These are phyloP conservation scores for Auxenochlorella pyrenoidosa DNA, from an alignment of 139 green algal species.

Conservation along the genomic window DNA sequence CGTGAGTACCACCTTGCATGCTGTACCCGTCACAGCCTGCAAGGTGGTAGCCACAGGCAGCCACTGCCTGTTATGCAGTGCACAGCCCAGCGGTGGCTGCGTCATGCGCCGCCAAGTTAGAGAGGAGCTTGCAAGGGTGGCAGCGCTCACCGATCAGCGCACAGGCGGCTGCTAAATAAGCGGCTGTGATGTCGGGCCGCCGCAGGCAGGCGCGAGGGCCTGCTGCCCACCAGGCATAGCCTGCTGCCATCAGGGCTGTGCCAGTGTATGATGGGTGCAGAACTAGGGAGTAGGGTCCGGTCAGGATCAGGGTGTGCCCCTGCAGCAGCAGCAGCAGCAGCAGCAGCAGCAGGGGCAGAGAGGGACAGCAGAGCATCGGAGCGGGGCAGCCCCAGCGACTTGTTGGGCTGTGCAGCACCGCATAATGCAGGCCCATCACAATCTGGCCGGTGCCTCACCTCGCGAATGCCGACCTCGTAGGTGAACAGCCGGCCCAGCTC, in stretches of 20 bases:
- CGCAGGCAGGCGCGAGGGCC: neutral
- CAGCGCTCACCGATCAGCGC: too few species aligned
- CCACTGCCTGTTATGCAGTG: too few species aligned
- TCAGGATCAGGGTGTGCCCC: constrained; percentile 2
- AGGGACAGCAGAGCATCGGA: neutral
- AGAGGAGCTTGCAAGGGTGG: neutral
- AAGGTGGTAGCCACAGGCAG: too few species aligned
- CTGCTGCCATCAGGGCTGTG: neutral
- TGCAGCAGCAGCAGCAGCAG: neutral
- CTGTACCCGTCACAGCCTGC: too few species aligned
- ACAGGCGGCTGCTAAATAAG: too few species aligned
- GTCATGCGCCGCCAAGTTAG: neutral
- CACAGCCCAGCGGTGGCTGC: too few species aligned
- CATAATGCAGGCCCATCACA: too few species aligned
- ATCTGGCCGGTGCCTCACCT: neutral
- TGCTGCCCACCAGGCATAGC: neutral
- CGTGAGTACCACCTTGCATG: too few species aligned
- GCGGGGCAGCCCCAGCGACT: too few species aligned
- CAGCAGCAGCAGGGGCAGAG: neutral
- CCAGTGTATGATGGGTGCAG: constrained; percentile 23
- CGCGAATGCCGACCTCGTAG: constrained; percentile 21
- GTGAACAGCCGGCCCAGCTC: constrained; percentile 36
- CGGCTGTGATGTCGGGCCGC: neutral
- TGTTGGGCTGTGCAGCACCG: too few species aligned
- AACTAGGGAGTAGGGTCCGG: constrained; percentile 12